Evolutionary conservation across 257 asterid species (phyloP), one percentile per base, ranked within the genome.

Genomic region (Scutellaria minor): DNA sequence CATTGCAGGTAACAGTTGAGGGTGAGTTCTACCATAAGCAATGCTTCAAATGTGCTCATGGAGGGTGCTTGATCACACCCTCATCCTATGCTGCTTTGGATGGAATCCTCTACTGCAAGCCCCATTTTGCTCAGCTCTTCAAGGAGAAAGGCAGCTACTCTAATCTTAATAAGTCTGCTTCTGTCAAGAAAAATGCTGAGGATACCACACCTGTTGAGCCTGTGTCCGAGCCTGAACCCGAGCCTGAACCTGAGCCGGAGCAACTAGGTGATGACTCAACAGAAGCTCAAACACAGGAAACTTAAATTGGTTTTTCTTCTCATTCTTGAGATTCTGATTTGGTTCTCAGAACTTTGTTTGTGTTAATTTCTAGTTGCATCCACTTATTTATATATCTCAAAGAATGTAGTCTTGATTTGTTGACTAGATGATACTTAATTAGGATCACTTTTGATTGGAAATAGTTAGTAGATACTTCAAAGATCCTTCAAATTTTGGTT

Each of bases 101-200:
- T 39, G 97, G 97, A 2, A 79, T 87, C 54, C 88, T 93, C 52
- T 91, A 93, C 70, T 93, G 98, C 89, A 93, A 91, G 78, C 90
- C 89, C 57, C 98, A 93, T 76, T 93, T 93, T 57, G 83, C 90
- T 6, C 98, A 93, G 58, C 89, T 90, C 12, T 93, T 93, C 83
- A 90, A 90, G 87, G 97, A 88, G 85, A 93, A 90, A 72, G 98
- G 98, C 7, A 93, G 87, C 66, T 93, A 93, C 65, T 78, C 77
- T 31, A 90, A 88, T 78, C 90, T 93, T 68, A 89, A 85, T 2
- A 87, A 88, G 78, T 68, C 85, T 44, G 22, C 91, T 66, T 83
- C 96, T 6, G 9, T 81, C 20, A 90, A 73, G 82, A 90, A 71
- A 54, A 81, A 22, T 51, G 74, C 79, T 45, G 74, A 62, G 42